Conservation (phyloP, 2,329 filamentous ascomycete species). For the Dothideomycetidae sp. region DNA sequence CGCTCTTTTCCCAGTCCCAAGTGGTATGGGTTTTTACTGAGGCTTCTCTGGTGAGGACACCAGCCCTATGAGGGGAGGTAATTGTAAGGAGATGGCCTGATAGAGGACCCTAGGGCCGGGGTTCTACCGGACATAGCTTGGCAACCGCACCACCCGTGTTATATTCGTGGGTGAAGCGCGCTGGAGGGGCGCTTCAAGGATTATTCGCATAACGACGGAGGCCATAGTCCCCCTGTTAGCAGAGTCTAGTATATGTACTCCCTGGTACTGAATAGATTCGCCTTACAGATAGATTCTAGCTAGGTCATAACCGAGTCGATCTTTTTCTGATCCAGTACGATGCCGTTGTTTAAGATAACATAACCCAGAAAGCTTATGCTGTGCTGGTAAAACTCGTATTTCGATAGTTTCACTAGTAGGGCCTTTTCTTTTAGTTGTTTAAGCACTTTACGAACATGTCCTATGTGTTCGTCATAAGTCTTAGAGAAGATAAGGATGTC, state of each 20-base stretch:
- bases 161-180: neutral
- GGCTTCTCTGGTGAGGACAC: neutral
- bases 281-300: neutral
- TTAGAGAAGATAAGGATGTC: conserved; percentile 21
- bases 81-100: neutral
- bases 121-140: neutral
- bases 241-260: neutral
- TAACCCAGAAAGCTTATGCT: conserved; percentile 1
- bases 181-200: neutral
- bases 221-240: neutral
- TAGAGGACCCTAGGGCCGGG: neutral
- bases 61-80: neutral
- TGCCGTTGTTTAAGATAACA: conserved; percentile 8
- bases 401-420: conserved; percentile 10
- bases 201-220: neutral
- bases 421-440: conserved; percentile 4
- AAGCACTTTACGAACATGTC: conserved; percentile 1
- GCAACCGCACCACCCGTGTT: neutral
- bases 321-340: conserved; percentile 5
- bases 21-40: neutral
- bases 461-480: conserved; percentile 7
- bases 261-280: neutral
- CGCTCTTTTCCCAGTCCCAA: neutral
- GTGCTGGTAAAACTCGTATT: conserved; percentile 11
- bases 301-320: conserved; percentile 3